A percentile compares a stretch with the other conserved stretches of the same genome.
These are phyloP conservation scores for Acacia confusa DNA, from an alignment of 306 rosid species.

Conservation along the genomic window DNA sequence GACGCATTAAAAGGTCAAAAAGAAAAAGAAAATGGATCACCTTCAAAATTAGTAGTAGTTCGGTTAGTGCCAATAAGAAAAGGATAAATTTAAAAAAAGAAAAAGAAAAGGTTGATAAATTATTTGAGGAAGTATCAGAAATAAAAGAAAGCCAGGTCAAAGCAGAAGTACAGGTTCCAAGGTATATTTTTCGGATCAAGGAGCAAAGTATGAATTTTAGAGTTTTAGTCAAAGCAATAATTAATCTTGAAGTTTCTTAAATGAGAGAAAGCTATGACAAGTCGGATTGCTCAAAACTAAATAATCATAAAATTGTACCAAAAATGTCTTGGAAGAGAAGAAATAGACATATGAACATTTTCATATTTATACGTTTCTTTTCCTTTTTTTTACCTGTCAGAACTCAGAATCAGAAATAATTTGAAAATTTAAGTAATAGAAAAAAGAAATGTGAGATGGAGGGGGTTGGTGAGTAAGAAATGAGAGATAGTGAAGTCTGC, in stretches of 20 bases:
- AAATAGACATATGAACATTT: neutral
- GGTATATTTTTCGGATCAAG: slow-evolving; percentile 21
- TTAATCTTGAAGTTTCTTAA: slow-evolving; percentile 23
- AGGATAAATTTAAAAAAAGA: neutral
- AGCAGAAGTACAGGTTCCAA: slow-evolving; percentile 33
- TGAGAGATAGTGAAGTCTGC: neutral
- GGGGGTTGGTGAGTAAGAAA: neutral
- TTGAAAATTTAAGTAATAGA: neutral
- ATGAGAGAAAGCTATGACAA: slow-evolving; percentile 6
- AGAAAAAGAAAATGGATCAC: neutral
- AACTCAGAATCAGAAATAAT: neutral
- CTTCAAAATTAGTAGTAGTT: neutral
- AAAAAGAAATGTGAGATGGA: neutral
- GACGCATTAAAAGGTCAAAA: neutral
- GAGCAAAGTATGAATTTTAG: neutral
- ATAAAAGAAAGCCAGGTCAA: slow-evolving; percentile 40
- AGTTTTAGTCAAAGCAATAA: slow-evolving; percentile 26
- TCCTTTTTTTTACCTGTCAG: neutral
- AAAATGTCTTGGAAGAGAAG: neutral
- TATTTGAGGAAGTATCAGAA: slow-evolving; percentile 11
- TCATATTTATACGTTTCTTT: neutral
- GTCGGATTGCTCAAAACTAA: neutral
- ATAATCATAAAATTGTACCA: neutral
- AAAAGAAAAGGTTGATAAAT: neutral
- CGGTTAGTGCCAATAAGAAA: neutral